A percentile compares a stretch with the other conserved stretches of the same genome.
phyloP scores from a whole-genome alignment of 2,329 filamentous ascomycete species.

The Stemphylium vesicarium region DNA sequence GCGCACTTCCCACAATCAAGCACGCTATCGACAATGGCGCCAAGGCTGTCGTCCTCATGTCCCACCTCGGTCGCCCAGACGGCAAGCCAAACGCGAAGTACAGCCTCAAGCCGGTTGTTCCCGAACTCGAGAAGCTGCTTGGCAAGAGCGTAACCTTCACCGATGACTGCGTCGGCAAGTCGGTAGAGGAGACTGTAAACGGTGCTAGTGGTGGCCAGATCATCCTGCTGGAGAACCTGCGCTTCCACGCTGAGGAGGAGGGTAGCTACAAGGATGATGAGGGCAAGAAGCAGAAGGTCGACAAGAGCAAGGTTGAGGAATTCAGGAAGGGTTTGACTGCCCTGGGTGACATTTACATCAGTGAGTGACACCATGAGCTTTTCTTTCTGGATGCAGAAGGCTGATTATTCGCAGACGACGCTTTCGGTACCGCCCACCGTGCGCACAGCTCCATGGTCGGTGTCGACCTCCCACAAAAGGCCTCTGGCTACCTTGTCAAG shows the following conservation, averaged over 20 bases:
- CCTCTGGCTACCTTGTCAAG: constrained; percentile 98
- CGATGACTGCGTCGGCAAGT: constrained; percentile 85
- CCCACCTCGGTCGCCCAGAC: constrained; percentile 94
- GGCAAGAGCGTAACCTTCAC: constrained; percentile 85
- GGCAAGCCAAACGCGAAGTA: constrained; percentile 91
- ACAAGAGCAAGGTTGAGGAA: constrained; percentile 87
- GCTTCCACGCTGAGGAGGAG: constrained; percentile 98
- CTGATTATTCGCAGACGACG: constrained; percentile 72
- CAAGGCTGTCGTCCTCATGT: constrained; percentile 96
- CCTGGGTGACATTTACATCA: constrained; percentile 95
- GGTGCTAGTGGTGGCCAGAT: constrained; percentile 81
- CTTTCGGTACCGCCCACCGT: constrained; percentile 97
- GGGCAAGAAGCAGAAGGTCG: constrained; percentile 97
- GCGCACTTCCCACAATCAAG: constrained; percentile 94
- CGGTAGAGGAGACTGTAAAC: constrained; percentile 89
- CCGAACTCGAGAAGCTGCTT: constrained; percentile 90
- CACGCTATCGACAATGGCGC: constrained; percentile 88
- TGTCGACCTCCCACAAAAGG: constrained; percentile 93
- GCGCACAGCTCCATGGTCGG: constrained; percentile 99
- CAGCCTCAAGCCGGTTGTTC: constrained; percentile 88
- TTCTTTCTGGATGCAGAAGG: constrained; percentile 8
- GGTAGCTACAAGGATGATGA: constrained; percentile 91
- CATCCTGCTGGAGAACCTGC: constrained; percentile 94
- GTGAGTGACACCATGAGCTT: constrained; percentile 58
- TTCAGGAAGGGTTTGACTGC: constrained; percentile 96